Evolutionary conservation across 2,329 filamentous ascomycete species (phyloP).

Genomic region (Colletotrichum sp.): DNA sequence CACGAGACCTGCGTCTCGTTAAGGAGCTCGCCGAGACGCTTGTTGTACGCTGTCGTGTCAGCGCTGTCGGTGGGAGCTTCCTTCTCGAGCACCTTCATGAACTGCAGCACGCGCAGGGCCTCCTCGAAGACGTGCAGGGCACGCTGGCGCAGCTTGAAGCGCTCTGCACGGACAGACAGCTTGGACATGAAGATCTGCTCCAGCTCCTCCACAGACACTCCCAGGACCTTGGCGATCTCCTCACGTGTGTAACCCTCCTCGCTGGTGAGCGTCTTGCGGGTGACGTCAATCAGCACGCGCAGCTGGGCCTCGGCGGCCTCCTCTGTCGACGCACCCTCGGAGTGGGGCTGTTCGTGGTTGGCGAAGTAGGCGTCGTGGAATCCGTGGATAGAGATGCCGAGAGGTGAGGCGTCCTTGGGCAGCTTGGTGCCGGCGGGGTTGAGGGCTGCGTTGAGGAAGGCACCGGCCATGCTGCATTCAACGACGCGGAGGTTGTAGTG

Average conservation of each 20-base stretch:
- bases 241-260: conserved; percentile 87
- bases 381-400: conserved; percentile 82
- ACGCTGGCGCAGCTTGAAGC: conserved; percentile 86
- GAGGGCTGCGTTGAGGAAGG: conserved; percentile 64
- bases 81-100: conserved; percentile 77
- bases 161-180: conserved; percentile 87
- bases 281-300: conserved; percentile 71
- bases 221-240: conserved; percentile 78
- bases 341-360: conserved; percentile 44
- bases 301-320: conserved; percentile 66
- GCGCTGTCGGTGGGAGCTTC: conserved; percentile 40
- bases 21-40: conserved; percentile 79
- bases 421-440: conserved; percentile 65
- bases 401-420: conserved; percentile 78
- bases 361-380: conserved; percentile 86
- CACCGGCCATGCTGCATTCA: conserved; percentile 89
- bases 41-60: conserved; percentile 66
- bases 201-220: conserved; percentile 72
- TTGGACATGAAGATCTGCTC: conserved; percentile 82
- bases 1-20: conserved; percentile 91
- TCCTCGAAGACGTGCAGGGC: conserved; percentile 92
- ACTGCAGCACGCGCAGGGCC: conserved; percentile 83
- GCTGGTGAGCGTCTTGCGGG: conserved; percentile 73
- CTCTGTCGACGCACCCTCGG: conserved; percentile 24
- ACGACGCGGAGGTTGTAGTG: conserved; percentile 98